These are phyloP conservation scores for Phytophthora palmivora DNA, from an alignment of 352 stramenopile genomes.

Conservation along the genomic window DNA sequence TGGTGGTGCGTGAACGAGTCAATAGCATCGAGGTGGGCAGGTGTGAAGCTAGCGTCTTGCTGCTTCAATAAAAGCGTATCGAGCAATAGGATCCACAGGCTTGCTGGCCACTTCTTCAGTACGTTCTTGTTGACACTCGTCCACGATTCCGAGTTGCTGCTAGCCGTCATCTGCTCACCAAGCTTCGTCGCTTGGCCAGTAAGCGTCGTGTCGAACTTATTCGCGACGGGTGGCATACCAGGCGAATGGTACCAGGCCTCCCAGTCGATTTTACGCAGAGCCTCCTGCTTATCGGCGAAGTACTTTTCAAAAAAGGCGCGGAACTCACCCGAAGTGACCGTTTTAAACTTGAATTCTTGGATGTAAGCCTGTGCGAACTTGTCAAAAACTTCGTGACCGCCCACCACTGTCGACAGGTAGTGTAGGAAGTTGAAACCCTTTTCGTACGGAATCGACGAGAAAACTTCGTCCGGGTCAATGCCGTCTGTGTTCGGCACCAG, in stretches of 20 bases:
- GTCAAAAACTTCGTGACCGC: conserved; percentile 61
- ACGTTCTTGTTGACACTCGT: conserved; percentile 27
- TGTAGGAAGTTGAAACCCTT: conserved; percentile 91
- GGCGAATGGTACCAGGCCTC: conserved; percentile 91
- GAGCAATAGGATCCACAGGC: conserved; percentile 63
- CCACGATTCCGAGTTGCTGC: conserved; percentile 40
- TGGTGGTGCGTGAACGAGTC: conserved; percentile 59
- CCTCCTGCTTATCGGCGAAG: conserved; percentile 63
- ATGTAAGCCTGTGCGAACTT: conserved; percentile 94
- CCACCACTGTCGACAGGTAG: conserved; percentile 79
- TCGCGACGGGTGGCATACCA: conserved; percentile 88
- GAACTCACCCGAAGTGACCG: conserved; percentile 87
- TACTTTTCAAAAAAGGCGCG: conserved; percentile 73
- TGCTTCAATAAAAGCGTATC: conserved; percentile 65
- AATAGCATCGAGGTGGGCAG: conserved; percentile 57
- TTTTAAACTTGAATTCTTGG: conserved; percentile 88
- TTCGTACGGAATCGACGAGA: conserved; percentile 96
- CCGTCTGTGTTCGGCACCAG: conserved; percentile 88
- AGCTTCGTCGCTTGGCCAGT: conserved; percentile 50
- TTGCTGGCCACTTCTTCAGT: conserved; percentile 53
- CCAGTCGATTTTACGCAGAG: conserved; percentile 91
- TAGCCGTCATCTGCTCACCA: conserved; percentile 47
- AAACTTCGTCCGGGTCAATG: conserved; percentile 96
- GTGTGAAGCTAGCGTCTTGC: conserved; percentile 32
- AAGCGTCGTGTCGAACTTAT: conserved; percentile 90